Conservation (phyloP, 306 rosid genomes). For the Carpinus viminea region DNA sequence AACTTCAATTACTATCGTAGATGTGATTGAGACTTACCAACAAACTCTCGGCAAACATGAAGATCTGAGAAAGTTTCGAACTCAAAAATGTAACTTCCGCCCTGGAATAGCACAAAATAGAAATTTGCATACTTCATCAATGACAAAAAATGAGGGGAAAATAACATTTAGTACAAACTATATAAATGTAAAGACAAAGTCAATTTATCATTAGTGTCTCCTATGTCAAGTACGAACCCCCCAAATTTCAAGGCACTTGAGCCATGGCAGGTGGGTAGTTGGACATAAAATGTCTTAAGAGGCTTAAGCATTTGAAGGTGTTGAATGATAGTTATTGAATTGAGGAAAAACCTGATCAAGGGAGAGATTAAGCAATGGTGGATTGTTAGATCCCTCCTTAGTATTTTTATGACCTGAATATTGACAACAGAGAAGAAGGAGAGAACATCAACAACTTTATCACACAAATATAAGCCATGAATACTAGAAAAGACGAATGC, state of each 20-base stretch:
- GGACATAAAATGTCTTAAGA: background rate
- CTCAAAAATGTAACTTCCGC: constrained; percentile 81
- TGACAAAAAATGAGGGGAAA: constrained; percentile 6
- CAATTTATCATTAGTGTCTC: background rate
- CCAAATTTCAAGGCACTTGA: constrained; percentile 1
- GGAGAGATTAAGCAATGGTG: constrained; percentile 84
- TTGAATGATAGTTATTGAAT: constrained; percentile 9
- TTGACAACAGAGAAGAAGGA: constrained; percentile 16
- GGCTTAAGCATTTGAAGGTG: constrained; percentile 5
- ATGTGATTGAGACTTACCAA: constrained; percentile 55
- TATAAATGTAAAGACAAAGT: background rate
- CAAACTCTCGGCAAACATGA: constrained; percentile 74
- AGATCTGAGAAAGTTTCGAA: constrained; percentile 78
- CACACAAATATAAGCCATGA: background rate
- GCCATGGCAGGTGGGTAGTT: background rate
- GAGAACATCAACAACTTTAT: background rate
- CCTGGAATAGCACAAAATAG: constrained; percentile 50
- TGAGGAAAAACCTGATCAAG: constrained; percentile 58
- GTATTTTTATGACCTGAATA: constrained; percentile 72
- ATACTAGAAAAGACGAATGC: background rate
- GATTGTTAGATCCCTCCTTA: constrained; percentile 86
- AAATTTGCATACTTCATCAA: constrained; percentile 5
- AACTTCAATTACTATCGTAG: background rate
- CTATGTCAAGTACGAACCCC: background rate
- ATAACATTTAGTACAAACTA: background rate